Percentiles rank a stretch among this genome's conserved stretches.
Evolutionary conservation across 139 green algal species (phyloP).

Genomic region (Raphidocelis subcapitata): DNA sequence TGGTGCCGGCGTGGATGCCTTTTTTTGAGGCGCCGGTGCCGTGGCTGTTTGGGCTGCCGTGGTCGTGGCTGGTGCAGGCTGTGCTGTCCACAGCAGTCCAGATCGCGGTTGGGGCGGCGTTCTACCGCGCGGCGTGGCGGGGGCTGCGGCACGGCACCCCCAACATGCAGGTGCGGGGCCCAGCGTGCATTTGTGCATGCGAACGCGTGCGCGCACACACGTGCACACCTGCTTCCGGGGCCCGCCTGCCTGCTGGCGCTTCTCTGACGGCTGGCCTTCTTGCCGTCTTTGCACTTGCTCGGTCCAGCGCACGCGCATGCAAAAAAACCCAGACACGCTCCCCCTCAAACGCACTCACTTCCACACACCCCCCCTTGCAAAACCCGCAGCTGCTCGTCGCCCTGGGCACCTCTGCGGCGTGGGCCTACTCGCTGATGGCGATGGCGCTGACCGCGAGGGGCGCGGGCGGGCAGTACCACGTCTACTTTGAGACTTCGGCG

Average conservation of each 20-base stretch:
- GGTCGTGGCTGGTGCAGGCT: constrained; percentile 9
- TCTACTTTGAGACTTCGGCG: constrained; percentile 89
- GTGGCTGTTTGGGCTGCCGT: constrained; percentile 2
- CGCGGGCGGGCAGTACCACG: constrained; percentile 22
- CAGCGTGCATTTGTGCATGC: no score
- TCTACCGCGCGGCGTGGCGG: constrained; percentile 43
- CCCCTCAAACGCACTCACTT: no score
- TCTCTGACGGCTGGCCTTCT: no score
- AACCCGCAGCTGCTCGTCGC: constrained; percentile 94
- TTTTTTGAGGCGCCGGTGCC: neutral
- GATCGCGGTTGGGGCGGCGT: constrained; percentile 53
- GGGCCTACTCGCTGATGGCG: constrained; percentile 79
- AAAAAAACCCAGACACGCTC: no score
- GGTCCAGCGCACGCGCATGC: no score
- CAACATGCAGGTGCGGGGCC: no score
- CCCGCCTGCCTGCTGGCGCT: no score
- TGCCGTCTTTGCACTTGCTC: no score
- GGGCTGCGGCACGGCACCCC: constrained; percentile 36
- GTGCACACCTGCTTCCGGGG: no score
- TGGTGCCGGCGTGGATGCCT: constrained; percentile 30
- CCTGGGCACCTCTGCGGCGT: constrained; percentile 91
- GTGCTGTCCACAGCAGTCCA: constrained; percentile 15
- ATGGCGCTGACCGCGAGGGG: constrained; percentile 23
- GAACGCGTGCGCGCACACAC: no score
- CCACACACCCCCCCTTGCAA: no score